These are phyloP conservation scores for Strobilomyces confusus DNA, from an alignment of 768 basidiomycete genomes.

Conservation along the genomic window DNA sequence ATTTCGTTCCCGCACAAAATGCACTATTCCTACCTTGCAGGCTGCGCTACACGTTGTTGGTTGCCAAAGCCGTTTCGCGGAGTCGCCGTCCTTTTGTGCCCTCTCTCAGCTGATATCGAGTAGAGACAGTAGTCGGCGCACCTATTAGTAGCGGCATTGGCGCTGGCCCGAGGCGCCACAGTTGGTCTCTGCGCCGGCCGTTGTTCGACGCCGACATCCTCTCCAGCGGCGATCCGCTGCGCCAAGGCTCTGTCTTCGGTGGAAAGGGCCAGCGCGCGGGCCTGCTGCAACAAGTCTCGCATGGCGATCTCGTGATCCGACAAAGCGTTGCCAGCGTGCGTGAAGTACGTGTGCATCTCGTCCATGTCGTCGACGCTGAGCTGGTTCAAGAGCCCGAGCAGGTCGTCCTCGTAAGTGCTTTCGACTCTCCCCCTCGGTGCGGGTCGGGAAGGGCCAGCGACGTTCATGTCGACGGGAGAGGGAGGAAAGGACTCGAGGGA, in stretches of 20 bases:
- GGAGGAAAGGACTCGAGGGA: constrained; percentile 9
- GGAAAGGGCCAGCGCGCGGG: constrained; percentile 10
- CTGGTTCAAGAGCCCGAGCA: constrained; percentile 17
- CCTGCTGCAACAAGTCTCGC: constrained; percentile 24
- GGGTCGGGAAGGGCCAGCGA: constrained; percentile 25
- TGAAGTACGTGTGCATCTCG: constrained; percentile 12
- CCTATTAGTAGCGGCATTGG: too few species aligned
- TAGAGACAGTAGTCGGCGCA: background rate
- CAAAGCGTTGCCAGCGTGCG: constrained; percentile 5
- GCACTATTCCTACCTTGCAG: constrained; percentile 9
- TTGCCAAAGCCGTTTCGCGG: background rate
- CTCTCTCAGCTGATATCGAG: background rate
- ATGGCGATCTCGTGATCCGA: constrained; percentile 26
- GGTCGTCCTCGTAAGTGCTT: constrained; percentile 27
- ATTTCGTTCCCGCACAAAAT: background rate
- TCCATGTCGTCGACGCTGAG: constrained; percentile 20
- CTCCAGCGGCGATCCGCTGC: constrained; percentile 12
- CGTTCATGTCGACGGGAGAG: constrained; percentile 17
- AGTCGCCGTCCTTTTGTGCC: constrained; percentile 1
- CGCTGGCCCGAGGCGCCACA: background rate
- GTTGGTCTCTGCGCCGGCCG: background rate
- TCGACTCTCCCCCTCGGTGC: constrained; percentile 10
- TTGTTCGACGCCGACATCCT: background rate
- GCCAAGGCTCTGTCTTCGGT: constrained; percentile 25
- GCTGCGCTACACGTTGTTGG: background rate